phyloP scores from a whole-genome alignment of 768 basidiomycete genomes.

The Lactarius indigo region DNA sequence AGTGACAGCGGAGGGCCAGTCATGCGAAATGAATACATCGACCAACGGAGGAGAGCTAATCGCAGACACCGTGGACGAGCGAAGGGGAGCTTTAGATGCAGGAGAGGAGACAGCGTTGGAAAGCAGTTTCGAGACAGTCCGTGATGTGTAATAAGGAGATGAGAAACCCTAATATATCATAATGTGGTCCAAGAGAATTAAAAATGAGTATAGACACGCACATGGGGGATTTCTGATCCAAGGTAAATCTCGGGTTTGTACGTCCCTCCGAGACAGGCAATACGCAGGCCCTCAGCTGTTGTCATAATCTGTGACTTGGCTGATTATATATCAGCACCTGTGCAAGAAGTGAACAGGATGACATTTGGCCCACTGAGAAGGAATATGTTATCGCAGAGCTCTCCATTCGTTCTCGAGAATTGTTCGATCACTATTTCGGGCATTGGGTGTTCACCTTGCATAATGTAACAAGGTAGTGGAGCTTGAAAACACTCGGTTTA shows the following conservation, averaged over 20 bases:
- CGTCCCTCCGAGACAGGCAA: conserved; percentile 80
- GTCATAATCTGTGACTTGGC: conserved; percentile 80
- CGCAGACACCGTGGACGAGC: conserved; percentile 64
- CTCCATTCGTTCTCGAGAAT: conserved; percentile 71
- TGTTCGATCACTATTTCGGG: conserved; percentile 71
- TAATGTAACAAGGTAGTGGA: conserved; percentile 88
- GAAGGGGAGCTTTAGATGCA: conserved; percentile 46
- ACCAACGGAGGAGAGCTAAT: conserved; percentile 60
- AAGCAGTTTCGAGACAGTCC: conserved; percentile 67
- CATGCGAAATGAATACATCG: conserved; percentile 80
- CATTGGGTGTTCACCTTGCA: conserved; percentile 78
- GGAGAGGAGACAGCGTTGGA: conserved; percentile 63
- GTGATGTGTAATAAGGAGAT: conserved; percentile 69
- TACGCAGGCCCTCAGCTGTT: conserved; percentile 74
- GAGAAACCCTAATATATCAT: conserved; percentile 55
- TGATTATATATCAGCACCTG: conserved; percentile 31
- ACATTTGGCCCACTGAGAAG: conserved; percentile 63
- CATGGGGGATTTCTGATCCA: conserved; percentile 60
- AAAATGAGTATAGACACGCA: conserved; percentile 41
- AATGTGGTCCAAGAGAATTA: conserved; percentile 47
- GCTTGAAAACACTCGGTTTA: conserved; percentile 41
- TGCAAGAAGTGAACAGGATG: not conserved
- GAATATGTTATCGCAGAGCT: conserved; percentile 79
- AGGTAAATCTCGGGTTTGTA: conserved; percentile 61
- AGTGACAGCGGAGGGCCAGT: conserved; percentile 67